A percentile compares a stretch with the other conserved stretches of the same genome.
These are phyloP conservation scores for Lentinula aciculospora DNA, from an alignment of 768 basidiomycete genomes.

Conservation along the genomic window DNA sequence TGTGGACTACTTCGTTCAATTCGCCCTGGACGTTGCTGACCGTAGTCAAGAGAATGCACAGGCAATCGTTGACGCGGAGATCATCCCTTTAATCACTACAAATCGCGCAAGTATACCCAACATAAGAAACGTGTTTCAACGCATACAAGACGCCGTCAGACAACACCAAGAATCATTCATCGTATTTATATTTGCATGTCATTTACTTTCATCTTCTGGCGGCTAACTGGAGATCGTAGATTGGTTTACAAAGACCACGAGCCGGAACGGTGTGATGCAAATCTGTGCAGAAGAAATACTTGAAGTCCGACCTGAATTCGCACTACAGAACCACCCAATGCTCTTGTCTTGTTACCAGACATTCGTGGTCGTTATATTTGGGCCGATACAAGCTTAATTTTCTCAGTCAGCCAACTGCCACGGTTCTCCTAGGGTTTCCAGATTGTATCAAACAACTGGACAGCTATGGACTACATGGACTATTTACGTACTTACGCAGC, in stretches of 20 bases:
- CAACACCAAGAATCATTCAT: background rate
- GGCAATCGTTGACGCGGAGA: conserved; percentile 6
- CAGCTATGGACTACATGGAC: no score
- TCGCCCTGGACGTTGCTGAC: conserved; percentile 9
- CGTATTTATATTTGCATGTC: background rate
- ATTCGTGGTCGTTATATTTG: no score
- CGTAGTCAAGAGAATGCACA: conserved; percentile 6
- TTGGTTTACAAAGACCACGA: background rate
- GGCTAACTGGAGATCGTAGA: background rate
- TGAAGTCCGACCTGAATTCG: no score
- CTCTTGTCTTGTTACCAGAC: no score
- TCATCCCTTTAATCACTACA: conserved; percentile 1
- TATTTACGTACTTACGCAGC: background rate
- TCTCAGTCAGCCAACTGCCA: no score
- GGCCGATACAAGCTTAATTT: no score
- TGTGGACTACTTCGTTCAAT: conserved; percentile 6
- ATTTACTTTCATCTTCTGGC: background rate
- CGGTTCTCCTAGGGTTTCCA: no score
- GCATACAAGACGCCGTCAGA: background rate
- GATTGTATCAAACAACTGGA: no score
- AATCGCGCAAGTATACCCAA: background rate
- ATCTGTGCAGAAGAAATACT: no score
- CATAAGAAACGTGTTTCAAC: background rate
- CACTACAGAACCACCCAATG: no score
- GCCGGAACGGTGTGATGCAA: background rate